phyloP scores from a whole-genome alignment of 2,329 filamentous ascomycete genomes.

The Stagonosporopsis rhizophila region DNA sequence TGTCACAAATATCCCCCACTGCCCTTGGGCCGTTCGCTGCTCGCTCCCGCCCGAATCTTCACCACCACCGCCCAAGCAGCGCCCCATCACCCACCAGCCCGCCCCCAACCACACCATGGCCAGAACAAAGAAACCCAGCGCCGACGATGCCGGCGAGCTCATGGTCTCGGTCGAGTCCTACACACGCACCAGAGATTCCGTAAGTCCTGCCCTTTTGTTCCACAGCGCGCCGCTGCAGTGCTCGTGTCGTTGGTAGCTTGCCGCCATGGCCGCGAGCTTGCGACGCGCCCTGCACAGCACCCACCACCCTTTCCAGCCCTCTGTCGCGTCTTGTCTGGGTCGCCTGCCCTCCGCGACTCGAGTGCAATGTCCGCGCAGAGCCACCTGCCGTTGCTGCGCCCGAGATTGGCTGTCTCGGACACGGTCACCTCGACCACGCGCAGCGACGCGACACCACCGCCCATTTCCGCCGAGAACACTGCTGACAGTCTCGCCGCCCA shows the following conservation, averaged over 20 bases:
- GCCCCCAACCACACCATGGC: conserved; percentile 30
- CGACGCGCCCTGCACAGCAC: conserved; percentile 10
- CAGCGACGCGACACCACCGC: conserved; percentile 8
- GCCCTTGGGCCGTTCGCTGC: conserved; percentile 5
- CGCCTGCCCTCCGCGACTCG: conserved; percentile 37
- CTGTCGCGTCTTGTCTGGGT: conserved; percentile 19
- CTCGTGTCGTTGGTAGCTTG: conserved; percentile 5
- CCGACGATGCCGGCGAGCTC: conserved; percentile 45
- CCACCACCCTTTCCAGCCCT: conserved; percentile 5
- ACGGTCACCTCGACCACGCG: conserved; percentile 1
- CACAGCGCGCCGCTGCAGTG: conserved; percentile 8
- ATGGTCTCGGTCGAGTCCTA: conserved; percentile 75
- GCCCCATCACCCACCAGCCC: conserved; percentile 7
- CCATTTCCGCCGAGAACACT: not conserved
- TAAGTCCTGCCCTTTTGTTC: conserved; percentile 59
- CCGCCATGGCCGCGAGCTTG: conserved; percentile 1
- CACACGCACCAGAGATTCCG: conserved; percentile 79
- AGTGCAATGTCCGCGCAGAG: conserved; percentile 13
- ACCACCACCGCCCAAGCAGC: conserved; percentile 14
- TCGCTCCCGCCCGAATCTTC: conserved; percentile 10
- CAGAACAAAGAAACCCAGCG: conserved; percentile 41
- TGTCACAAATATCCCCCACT: conserved; percentile 21
- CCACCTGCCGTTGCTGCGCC: conserved; percentile 16
- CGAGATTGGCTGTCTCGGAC: conserved; percentile 1
- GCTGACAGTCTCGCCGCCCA: conserved; percentile 17